Conservation (phyloP, 495 filamentous ascomycete genomes). For the Xylaria telfairii region DNA sequence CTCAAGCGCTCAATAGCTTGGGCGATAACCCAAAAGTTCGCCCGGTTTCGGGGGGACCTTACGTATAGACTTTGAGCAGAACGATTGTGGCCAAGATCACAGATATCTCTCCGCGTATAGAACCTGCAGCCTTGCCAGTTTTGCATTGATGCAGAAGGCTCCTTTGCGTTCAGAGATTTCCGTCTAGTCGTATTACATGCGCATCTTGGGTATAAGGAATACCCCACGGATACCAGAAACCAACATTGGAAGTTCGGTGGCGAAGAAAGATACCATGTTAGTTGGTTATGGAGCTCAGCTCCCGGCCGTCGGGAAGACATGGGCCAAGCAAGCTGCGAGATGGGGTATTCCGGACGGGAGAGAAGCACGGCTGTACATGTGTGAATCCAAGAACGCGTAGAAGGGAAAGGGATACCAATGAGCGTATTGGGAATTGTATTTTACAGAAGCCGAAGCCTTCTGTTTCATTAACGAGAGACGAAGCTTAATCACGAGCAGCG, state of each 20-base stretch:
- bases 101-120: neutral
- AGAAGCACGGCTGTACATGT: neutral
- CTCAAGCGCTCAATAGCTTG: neutral
- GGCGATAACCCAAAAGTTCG: neutral
- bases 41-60: neutral
- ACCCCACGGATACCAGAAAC: constrained; percentile 7
- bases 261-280: neutral
- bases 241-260: neutral
- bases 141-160: neutral
- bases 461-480: constrained; percentile 3
- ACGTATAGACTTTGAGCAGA: neutral
- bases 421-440: constrained; percentile 11
- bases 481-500: neutral
- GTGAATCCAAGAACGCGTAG: neutral
- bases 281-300: constrained; percentile 1
- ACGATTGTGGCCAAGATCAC: neutral
- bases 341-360: neutral
- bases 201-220: constrained; percentile 15
- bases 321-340: neutral
- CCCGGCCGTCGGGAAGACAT: neutral
- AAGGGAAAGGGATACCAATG: constrained; percentile 9
- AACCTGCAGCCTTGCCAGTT: neutral
- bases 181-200: neutral
- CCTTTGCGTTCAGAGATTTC: neutral
- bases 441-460: neutral